phyloP scores from a whole-genome alignment of 1,139 yeast species.

The Candida glucosophila region DNA sequence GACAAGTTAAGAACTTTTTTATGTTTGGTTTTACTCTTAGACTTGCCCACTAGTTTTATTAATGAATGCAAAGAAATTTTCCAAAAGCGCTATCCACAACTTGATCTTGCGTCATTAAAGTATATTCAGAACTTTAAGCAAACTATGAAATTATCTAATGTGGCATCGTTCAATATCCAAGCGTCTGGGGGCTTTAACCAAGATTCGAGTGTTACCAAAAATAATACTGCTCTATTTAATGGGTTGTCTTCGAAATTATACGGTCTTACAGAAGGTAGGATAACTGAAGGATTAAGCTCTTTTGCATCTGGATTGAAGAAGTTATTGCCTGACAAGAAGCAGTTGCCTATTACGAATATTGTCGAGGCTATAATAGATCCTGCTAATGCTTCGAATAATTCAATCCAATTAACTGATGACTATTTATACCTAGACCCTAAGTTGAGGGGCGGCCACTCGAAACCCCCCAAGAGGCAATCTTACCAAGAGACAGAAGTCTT shows the following conservation, averaged over 20 bases:
- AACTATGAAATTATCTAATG: slow-evolving; percentile 56
- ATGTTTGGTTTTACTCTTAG: slow-evolving; percentile 49
- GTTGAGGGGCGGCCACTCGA: slow-evolving; percentile 81
- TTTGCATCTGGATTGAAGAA: slow-evolving; percentile 83
- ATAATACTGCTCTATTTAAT: slow-evolving; percentile 60
- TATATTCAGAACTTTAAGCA: slow-evolving; percentile 80
- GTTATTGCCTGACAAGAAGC: slow-evolving; percentile 78
- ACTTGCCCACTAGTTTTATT: slow-evolving; percentile 55
- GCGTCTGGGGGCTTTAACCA: slow-evolving; percentile 7
- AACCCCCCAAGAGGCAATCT: slow-evolving; percentile 79
- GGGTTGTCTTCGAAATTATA: slow-evolving; percentile 70
- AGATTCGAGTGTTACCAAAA: slow-evolving; percentile 12
- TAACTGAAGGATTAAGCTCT: slow-evolving; percentile 74
- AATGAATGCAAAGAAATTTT: slow-evolving; percentile 60
- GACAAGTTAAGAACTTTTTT: slow-evolving; percentile 88
- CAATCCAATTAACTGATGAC: slow-evolving; percentile 71
- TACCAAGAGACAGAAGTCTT: slow-evolving; percentile 81
- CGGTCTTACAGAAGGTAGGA: slow-evolving; percentile 78
- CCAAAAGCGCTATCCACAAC: slow-evolving; percentile 40
- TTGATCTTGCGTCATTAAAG: slow-evolving; percentile 56
- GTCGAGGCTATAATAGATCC: slow-evolving; percentile 93
- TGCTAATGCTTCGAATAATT: slow-evolving; percentile 46
- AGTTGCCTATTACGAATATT: slow-evolving; percentile 80
- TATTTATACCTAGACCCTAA: slow-evolving; percentile 87
- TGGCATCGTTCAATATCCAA: slow-evolving; percentile 16